phyloP scores from a whole-genome alignment of 352 stramenopile genomes.

The Pseudoperonospora humuli region DNA sequence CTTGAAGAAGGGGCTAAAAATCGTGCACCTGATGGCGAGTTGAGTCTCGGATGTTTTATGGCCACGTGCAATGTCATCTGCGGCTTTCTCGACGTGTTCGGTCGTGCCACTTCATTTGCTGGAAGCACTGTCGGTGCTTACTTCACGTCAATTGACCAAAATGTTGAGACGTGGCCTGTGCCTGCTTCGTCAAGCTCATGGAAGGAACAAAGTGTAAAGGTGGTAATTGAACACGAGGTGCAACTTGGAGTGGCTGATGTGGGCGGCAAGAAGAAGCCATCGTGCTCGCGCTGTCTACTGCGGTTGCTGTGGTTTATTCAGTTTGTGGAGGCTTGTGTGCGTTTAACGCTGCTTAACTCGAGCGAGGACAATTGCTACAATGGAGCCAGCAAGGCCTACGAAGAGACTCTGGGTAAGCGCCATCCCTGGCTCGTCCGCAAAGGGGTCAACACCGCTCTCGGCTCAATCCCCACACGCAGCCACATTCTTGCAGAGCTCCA shows the following conservation, averaged over 20 bases:
- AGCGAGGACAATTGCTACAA: conserved; percentile 54
- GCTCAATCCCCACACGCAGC: conserved; percentile 50
- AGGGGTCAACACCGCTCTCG: conserved; percentile 65
- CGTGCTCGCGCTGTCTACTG: conserved; percentile 59
- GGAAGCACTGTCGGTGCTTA: conserved; percentile 68
- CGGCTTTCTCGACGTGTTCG: conserved; percentile 68
- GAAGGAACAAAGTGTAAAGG: conserved; percentile 47
- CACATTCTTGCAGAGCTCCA: conserved; percentile 48
- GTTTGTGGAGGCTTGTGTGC: conserved; percentile 71
- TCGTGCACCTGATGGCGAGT: conserved; percentile 25
- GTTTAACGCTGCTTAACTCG: conserved; percentile 60
- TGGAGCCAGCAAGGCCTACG: conserved; percentile 68
- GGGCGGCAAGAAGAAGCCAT: conserved; percentile 81
- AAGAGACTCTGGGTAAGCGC: conserved; percentile 72
- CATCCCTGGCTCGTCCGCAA: conserved; percentile 83
- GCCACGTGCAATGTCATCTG: conserved; percentile 52
- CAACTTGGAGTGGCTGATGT: conserved; percentile 43
- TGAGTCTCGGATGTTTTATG: conserved; percentile 49
- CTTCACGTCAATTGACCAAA: conserved; percentile 59
- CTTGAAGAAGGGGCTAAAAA: conserved; percentile 25
- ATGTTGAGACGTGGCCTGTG: conserved; percentile 41
- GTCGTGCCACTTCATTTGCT: conserved; percentile 72
- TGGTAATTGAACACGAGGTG: conserved; percentile 59
- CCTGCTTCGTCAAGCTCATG: conserved; percentile 25
- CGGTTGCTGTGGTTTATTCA: conserved; percentile 79